phyloP scores from a whole-genome alignment of 345 rosid genomes.

The Linum usitatissimum region DNA sequence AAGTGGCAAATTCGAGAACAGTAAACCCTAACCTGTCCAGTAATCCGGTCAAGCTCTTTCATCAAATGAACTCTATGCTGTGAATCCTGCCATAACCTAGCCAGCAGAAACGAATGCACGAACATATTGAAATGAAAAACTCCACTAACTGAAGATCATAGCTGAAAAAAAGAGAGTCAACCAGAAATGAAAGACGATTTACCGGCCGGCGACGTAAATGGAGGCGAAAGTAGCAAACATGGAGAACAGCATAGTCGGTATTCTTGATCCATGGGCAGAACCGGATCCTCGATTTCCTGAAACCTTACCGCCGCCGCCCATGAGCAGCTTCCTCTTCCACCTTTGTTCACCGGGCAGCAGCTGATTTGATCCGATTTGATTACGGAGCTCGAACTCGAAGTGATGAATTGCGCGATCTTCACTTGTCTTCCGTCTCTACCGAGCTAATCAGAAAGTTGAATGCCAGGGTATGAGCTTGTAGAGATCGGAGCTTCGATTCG shows the following conservation, averaged over 20 bases:
- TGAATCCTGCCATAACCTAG: constrained; percentile 26
- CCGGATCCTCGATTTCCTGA: constrained; percentile 30
- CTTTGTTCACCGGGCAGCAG: neutral
- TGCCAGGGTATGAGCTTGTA: no score
- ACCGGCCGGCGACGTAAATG: constrained; percentile 24
- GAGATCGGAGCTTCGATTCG: no score
- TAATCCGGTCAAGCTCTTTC: constrained; percentile 24
- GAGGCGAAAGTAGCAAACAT: constrained; percentile 24
- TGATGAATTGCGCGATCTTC: neutral
- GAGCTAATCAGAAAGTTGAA: neutral
- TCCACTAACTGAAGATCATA: neutral
- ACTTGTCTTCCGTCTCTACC: neutral
- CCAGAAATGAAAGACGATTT: neutral
- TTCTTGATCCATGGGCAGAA: constrained; percentile 29
- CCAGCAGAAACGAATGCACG: neutral
- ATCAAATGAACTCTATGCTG: constrained; percentile 23
- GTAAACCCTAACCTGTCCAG: constrained; percentile 18
- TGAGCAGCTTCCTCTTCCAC: neutral
- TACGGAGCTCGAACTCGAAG: neutral
- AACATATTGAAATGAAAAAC: neutral
- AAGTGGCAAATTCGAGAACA: neutral
- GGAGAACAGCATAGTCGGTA: constrained; percentile 50
- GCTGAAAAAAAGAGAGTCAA: neutral
- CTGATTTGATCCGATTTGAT: neutral
- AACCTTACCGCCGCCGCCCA: constrained; percentile 25